These are phyloP conservation scores for Plasmopara viticola DNA, from an alignment of 352 stramenopile species.

Conservation along the genomic window DNA sequence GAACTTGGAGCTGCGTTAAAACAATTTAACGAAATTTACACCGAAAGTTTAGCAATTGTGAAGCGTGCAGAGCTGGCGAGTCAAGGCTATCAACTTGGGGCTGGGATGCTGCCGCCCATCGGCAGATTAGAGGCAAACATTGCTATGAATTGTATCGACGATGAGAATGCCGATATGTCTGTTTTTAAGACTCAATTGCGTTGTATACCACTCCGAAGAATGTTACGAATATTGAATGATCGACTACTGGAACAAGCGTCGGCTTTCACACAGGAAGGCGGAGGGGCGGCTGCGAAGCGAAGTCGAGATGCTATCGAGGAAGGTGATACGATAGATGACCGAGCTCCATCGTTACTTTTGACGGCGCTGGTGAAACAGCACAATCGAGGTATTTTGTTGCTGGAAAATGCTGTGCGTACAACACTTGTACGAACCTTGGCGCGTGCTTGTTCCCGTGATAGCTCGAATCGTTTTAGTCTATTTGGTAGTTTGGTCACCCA, in stretches of 20 bases:
- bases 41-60: slow-evolving; percentile 31
- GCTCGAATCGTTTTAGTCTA: not conserved
- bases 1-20: slow-evolving; percentile 7
- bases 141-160: slow-evolving; percentile 1
- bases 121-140: slow-evolving; percentile 36
- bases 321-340: slow-evolving; percentile 4
- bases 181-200: slow-evolving; percentile 20
- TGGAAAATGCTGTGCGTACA: slow-evolving; percentile 31
- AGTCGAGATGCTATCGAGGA: not conserved
- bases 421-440: slow-evolving; percentile 19
- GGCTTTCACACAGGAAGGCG: not conserved
- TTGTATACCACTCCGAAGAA: slow-evolving; percentile 33
- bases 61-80: slow-evolving; percentile 56
- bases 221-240: slow-evolving; percentile 43
- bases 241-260: slow-evolving; percentile 18
- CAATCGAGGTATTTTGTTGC: slow-evolving; percentile 24
- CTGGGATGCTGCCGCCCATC: slow-evolving; percentile 39
- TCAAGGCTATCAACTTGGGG: slow-evolving; percentile 44
- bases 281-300: not conserved
- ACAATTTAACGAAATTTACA: slow-evolving; percentile 25
- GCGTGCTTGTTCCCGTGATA: slow-evolving; percentile 3
- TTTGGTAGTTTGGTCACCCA: slow-evolving; percentile 11
- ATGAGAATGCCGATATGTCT: slow-evolving; percentile 1
- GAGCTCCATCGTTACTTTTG: slow-evolving; percentile 48
- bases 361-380: slow-evolving; percentile 47